phyloP scores from a whole-genome alignment of 257 asterid species.

The Penstemon eatonii region DNA sequence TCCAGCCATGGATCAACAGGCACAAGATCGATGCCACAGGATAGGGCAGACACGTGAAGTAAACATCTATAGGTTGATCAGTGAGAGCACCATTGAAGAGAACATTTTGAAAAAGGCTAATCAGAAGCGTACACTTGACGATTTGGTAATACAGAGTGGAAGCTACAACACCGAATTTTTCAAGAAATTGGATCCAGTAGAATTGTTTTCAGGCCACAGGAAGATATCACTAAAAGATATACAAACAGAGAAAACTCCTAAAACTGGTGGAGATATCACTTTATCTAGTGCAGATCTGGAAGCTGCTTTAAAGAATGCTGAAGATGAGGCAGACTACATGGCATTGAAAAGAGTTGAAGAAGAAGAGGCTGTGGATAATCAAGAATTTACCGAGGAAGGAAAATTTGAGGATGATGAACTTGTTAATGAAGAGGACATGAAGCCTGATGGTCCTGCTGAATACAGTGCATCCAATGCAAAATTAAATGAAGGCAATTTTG shows the following conservation, averaged over 20 bases:
- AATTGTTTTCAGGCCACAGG: conserved; percentile 76
- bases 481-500: conserved; percentile 43
- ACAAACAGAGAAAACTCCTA: conserved; percentile 45
- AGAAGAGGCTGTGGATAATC: conserved; percentile 99
- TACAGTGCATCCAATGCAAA: conserved; percentile 38
- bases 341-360: conserved; percentile 97
- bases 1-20: conserved; percentile 99
- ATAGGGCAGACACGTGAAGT: conserved; percentile 99
- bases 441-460: conserved; percentile 65
- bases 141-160: conserved; percentile 96
- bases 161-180: conserved; percentile 93
- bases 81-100: conserved; percentile 98
- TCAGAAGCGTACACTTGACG: conserved; percentile 94
- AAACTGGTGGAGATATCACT: conserved; percentile 47
- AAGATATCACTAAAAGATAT: conserved; percentile 39
- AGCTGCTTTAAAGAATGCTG: conserved; percentile 95
- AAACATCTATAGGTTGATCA: conserved; percentile 86
- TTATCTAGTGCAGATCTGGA: conserved; percentile 87
- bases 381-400: conserved; percentile 95
- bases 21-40: conserved; percentile 99
- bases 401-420: conserved; percentile 91
- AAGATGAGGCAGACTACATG: conserved; percentile 99
- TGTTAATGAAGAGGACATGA: conserved; percentile 79
- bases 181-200: conserved; percentile 92
- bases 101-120: conserved; percentile 94